Evolutionary conservation across 179 eudicot species (phyloP).

Genomic region (Drosera spatulata): DNA sequence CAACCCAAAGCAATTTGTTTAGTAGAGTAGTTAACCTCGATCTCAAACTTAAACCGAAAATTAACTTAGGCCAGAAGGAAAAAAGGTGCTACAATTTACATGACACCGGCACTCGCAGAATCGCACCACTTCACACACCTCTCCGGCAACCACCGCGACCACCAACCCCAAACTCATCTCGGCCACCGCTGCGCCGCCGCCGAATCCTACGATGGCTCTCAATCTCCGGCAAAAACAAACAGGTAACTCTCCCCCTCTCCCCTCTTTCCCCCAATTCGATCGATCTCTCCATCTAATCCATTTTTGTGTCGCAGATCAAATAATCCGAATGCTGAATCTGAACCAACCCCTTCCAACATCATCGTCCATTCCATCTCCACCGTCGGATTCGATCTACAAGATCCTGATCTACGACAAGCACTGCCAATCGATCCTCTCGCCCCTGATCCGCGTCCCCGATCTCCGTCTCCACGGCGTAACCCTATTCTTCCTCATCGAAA

Average conservation of each 20-base stretch:
- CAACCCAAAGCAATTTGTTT: too few relatives aligned
- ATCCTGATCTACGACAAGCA: constrained; percentile 79
- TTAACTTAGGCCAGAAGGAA: too few relatives aligned
- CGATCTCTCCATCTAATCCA: background rate
- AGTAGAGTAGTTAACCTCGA: too few relatives aligned
- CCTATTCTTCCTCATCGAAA: constrained; percentile 75
- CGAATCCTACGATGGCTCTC: constrained; percentile 35
- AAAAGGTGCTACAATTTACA: too few relatives aligned
- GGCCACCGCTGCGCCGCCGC: background rate
- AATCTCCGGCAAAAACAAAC: constrained; percentile 70
- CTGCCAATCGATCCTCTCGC: constrained; percentile 79
- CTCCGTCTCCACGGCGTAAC: constrained; percentile 92
- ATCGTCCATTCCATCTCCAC: constrained; percentile 12
- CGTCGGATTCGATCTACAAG: constrained; percentile 71
- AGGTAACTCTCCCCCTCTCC: constrained; percentile 22
- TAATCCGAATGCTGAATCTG: constrained; percentile 80
- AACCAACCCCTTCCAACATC: constrained; percentile 48
- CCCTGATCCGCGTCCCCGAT: constrained; percentile 86
- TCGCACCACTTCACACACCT: too few relatives aligned
- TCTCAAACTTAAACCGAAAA: too few relatives aligned
- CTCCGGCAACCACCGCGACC: background rate
- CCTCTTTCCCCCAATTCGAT: background rate
- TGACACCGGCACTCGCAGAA: too few relatives aligned
- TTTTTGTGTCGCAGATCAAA: constrained; percentile 41
- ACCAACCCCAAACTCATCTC: background rate